Conservation (phyloP, 1,284 basidiomycete species). For the Trametes hirsuta region DNA sequence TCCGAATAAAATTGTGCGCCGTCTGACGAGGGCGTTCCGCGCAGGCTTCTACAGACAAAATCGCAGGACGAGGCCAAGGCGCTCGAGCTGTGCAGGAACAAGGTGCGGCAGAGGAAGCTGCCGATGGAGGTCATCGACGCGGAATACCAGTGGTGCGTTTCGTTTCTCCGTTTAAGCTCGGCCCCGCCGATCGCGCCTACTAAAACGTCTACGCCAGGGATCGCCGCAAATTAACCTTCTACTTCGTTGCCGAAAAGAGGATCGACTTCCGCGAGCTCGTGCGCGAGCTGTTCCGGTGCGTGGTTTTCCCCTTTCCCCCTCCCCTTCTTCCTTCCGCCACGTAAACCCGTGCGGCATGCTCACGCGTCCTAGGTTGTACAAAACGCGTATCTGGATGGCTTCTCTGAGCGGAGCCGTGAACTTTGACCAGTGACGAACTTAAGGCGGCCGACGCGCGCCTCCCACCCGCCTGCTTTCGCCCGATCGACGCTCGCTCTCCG, state of each 20-base stretch:
- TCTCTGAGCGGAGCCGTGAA: slow-evolving; percentile 43
- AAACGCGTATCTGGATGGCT: slow-evolving; percentile 83
- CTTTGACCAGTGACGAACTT: slow-evolving; percentile 30
- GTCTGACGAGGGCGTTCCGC: slow-evolving; percentile 1
- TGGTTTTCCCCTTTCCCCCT: not conserved
- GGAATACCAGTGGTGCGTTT: slow-evolving; percentile 93
- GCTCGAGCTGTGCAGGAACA: slow-evolving; percentile 86
- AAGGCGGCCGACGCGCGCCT: too few species aligned
- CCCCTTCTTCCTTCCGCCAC: not conserved
- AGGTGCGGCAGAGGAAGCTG: slow-evolving; percentile 90
- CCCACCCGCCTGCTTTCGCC: not conserved
- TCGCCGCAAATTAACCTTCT: slow-evolving; percentile 96
- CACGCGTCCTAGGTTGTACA: slow-evolving; percentile 60
- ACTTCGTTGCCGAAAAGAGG: slow-evolving; percentile 93
- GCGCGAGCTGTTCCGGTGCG: slow-evolving; percentile 85
- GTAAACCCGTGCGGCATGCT: not conserved
- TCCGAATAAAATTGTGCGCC: not conserved
- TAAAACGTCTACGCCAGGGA: slow-evolving; percentile 59
- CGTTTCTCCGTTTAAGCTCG: slow-evolving; percentile 2
- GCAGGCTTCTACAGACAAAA: slow-evolving; percentile 77
- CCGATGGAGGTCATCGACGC: slow-evolving; percentile 99
- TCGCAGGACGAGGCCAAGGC: slow-evolving; percentile 92
- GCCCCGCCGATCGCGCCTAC: not conserved
- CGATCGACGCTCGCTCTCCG: not conserved
- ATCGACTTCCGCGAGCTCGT: slow-evolving; percentile 98